These are phyloP conservation scores for Parsonsia alboflavescens DNA, from an alignment of 257 asterid species.

Conservation along the genomic window DNA sequence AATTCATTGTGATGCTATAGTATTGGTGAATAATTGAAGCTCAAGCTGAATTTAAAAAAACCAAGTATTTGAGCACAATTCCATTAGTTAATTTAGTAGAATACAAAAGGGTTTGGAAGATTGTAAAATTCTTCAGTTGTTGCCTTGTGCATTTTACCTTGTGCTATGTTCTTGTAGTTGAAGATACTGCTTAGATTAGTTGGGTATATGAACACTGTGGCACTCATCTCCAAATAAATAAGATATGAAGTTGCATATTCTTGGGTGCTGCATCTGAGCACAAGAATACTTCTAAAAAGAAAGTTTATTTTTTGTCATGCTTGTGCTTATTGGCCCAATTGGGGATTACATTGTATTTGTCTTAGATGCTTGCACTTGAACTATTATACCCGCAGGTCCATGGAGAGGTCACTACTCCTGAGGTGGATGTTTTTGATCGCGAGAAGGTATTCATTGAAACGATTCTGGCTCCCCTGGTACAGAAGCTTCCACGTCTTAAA, in stretches of 20 bases:
- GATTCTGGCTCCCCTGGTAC: conserved; percentile 59
- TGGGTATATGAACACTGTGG: background rate
- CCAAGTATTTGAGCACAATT: background rate
- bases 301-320: background rate
- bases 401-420: conserved; percentile 86
- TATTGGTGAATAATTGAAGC: background rate
- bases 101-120: no score
- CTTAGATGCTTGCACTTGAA: background rate
- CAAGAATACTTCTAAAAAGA: background rate
- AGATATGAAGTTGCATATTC: no score
- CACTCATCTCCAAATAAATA: background rate
- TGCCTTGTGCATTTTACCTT: background rate
- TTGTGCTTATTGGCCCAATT: background rate
- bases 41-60: background rate
- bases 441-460: conserved; percentile 85
- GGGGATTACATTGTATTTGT: background rate
- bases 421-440: conserved; percentile 86
- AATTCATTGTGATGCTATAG: background rate
- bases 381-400: conserved; percentile 55
- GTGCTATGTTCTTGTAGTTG: background rate
- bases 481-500: conserved; percentile 67
- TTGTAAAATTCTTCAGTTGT: background rate
- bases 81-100: background rate
- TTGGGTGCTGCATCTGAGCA: background rate
- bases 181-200: no score